Base-by-base conservation (phyloP, 2,329 filamentous ascomycete genomes). In the Talaromyces pinophilus region DNA sequence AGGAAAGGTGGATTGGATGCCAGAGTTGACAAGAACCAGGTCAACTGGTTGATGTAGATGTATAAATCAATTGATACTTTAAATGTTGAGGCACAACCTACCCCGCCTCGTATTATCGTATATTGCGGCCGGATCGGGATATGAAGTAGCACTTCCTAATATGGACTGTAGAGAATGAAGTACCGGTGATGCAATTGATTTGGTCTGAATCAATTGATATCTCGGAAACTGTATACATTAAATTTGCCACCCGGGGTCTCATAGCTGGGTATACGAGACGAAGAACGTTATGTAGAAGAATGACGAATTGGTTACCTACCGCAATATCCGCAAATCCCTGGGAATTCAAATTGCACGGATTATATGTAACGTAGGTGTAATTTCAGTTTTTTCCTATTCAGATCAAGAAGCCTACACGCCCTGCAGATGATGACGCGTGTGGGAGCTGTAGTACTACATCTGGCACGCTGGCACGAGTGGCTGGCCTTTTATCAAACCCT, bases 241-340 rank as follows among this genome's bases (percentile, higher is more conserved):
- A 52, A 52, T 52, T 52, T 30, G 13, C n/a, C 48, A 52, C 10
- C 22, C 13, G 2, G 15, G 13, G 48, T 4, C 48, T 28, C 48
- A 52, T 17, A 25, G 3, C 25, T 25, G 4, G 25, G 25, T 25
- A 28, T 6, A 17, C 28, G 50, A 33, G 28, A 33, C 10, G 25
- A 33, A 38, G 35, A 38, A 38, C 35, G 8, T 15, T 13, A 19
- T 19, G 19, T 19, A 13, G 35, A 38, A 11, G 22, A 25, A 52
- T 52, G 28, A 52, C 48, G 30, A 17, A 52, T 52, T 50, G 3
- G 10, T 13, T 30, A 30, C 48, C 5, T 52, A 54, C 50, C 50
- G 50, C 50, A 54, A 54, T 54, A 54, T 33, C 50, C 50, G 50
- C 50, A 54, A 54, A n/a, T 54, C 25, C 50, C 25, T 4, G 19